Percentiles rank a stretch among this genome's conserved stretches.
Conservation (phyloP, 78 protist species). For the Corallochytrium limacisporum region DNA sequence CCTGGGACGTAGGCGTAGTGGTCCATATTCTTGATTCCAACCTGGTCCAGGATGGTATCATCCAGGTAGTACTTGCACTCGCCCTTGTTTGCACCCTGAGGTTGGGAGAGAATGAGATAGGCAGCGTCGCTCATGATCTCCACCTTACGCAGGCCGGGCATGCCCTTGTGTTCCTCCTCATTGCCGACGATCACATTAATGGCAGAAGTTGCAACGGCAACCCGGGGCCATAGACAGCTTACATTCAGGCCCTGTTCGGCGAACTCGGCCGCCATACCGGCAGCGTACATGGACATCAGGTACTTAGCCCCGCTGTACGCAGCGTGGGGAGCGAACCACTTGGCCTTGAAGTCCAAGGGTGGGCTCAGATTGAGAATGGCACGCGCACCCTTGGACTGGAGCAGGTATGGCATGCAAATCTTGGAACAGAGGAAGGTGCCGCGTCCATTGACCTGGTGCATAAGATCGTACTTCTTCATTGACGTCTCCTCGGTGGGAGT, state of each 20-base stretch:
- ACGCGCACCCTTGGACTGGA: slow-evolving; percentile 15
- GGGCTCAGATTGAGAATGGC: slow-evolving; percentile 58
- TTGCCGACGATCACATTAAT: slow-evolving; percentile 35
- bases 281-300: slow-evolving; percentile 65
- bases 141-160: slow-evolving; percentile 5
- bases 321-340: slow-evolving; percentile 62
- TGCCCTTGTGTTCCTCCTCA: too few relatives aligned
- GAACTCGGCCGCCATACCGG: slow-evolving; percentile 60
- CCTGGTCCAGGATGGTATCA: slow-evolving; percentile 25
- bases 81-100: not conserved
- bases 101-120: slow-evolving; percentile 41
- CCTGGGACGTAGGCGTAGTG: not conserved
- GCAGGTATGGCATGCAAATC: slow-evolving; percentile 56
- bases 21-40: not conserved
- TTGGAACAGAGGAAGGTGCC: slow-evolving; percentile 57
- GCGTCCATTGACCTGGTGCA: slow-evolving; percentile 56
- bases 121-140: slow-evolving; percentile 60
- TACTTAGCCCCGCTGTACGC: slow-evolving; percentile 77
- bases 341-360: slow-evolving; percentile 52
- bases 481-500: slow-evolving; percentile 48
- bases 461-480: slow-evolving; percentile 51
- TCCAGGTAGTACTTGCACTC: slow-evolving; percentile 58
- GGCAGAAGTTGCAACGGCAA: slow-evolving; percentile 61
- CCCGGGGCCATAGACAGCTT: slow-evolving; percentile 63
- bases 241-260: slow-evolving; percentile 18